Conservation (phyloP, 2,329 filamentous ascomycete genomes). For the Cladosporium austrohemisphaericum region DNA sequence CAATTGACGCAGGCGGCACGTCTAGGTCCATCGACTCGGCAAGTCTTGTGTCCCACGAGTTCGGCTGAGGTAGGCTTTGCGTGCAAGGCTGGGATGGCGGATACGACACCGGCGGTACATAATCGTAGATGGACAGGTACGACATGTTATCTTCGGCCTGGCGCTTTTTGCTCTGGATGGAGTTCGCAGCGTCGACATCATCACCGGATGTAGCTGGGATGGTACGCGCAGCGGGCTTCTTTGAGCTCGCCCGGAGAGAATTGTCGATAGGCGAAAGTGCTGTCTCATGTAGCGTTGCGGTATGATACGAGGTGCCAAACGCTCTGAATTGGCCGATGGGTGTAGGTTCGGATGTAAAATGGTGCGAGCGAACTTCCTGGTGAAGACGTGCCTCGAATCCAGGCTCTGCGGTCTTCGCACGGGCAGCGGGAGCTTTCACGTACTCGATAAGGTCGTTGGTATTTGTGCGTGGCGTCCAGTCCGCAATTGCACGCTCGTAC, state of each 20-base stretch:
- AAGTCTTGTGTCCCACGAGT: not conserved
- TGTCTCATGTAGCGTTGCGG: not conserved
- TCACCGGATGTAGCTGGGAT: not conserved
- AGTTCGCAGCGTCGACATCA: not conserved
- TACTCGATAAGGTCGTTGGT: conserved; percentile 9
- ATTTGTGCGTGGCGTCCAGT: conserved; percentile 45
- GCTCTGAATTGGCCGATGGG: conserved; percentile 1
- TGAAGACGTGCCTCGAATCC: conserved; percentile 1
- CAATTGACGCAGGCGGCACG: not conserved
- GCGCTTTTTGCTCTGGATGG: not conserved
- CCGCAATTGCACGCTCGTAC: conserved; percentile 46
- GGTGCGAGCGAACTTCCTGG: conserved; percentile 2
- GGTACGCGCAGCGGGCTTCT: not conserved
- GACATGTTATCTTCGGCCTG: not conserved
- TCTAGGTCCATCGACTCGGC: conserved; percentile 2
- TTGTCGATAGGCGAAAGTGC: not conserved
- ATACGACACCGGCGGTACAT: not conserved
- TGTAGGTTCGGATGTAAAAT: conserved; percentile 4
- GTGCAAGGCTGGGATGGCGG: not conserved
- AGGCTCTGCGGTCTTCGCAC: not conserved
- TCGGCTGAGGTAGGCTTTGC: not conserved
- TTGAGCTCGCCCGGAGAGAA: not conserved
- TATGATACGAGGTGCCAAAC: not conserved
- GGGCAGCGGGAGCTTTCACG: not conserved
- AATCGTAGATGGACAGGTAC: conserved; percentile 7